Conservation (phyloP, 2,329 filamentous ascomycete species). For the Didymella pinodella region DNA sequence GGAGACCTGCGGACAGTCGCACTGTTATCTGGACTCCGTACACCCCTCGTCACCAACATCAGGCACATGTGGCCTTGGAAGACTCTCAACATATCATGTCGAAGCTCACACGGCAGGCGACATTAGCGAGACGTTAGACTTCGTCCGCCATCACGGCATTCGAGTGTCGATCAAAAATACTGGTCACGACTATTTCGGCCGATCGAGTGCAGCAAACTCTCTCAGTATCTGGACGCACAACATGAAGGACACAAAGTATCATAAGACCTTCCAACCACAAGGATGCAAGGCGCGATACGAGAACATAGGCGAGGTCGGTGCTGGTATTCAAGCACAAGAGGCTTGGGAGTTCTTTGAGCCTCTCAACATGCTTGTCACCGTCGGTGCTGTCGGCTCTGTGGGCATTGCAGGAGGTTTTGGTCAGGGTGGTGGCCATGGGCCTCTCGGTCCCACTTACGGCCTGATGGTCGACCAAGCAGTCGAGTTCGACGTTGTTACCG, state of each 20-base stretch:
- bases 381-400: constrained; percentile 54
- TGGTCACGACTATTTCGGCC: constrained; percentile 49
- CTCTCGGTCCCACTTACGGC: constrained; percentile 58
- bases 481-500: constrained; percentile 48
- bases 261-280: constrained; percentile 38
- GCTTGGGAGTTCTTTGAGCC: constrained; percentile 49
- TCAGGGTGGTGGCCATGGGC: constrained; percentile 63
- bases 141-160: constrained; percentile 42
- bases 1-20: constrained; percentile 43
- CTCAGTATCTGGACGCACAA: constrained; percentile 48
- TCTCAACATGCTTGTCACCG: constrained; percentile 45
- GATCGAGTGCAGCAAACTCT: constrained; percentile 45
- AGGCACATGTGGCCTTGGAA: constrained; percentile 43
- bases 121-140: constrained; percentile 40
- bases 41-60: constrained; percentile 35
- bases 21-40: constrained; percentile 42
- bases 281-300: constrained; percentile 38
- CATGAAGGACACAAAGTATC: constrained; percentile 42
- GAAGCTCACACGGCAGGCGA: constrained; percentile 38
- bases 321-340: constrained; percentile 47
- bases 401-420: constrained; percentile 57
- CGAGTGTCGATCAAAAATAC: constrained; percentile 50
- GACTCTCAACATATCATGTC: constrained; percentile 46
- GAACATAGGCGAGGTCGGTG: constrained; percentile 47
- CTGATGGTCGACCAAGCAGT: constrained; percentile 50